Base-by-base conservation (phyloP, 2,329 filamentous ascomycete genomes). In the Neoarthrinium moseri region DNA sequence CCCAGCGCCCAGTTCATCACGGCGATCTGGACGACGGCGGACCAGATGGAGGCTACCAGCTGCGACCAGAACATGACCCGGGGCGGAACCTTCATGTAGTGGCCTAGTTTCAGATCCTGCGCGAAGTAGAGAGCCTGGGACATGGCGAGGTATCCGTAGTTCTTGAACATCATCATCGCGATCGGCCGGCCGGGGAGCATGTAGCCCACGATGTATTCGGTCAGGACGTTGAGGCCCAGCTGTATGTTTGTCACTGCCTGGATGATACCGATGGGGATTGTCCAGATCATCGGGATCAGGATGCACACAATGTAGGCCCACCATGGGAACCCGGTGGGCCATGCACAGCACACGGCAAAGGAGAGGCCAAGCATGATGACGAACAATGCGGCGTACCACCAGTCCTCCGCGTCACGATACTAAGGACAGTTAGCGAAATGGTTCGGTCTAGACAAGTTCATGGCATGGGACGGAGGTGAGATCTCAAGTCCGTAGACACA, bases 151-250 rank as follows among this genome's bases (percentile, higher is more conserved):
- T 74, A 74, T 17, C 65, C 68, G 56, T 66, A 89, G 51, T 84
- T 86, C 66, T 88, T 88, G 71, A 89, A 89, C 69, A 89, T 77
- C 84, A 89, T 89, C 76, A 88, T 84, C 36, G 84, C 84, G 49
- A 89, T 71, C 2, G 86, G 85, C 4, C 76, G 76, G 21, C 86
- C 86, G 0, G 85, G 85, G 40, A 86, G 77, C 73, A 89, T 84
- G 64, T 89, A 89, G 5, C 86, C 86, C 49, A 86, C 77, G 49
- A 89, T 76, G 56, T 85, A 87, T 60, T 88, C 84, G 13, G 84
- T 86, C 48, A 89, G 66, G n/a, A 89, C 83, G 54, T 61, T 61
- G 11, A 76, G 62, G 12, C 72, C 72, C 2, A 72, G 70, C 46
- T 73, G 69, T 39, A 71, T 65, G 54, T 75, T 76, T 21, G 73